A percentile compares a stretch with the other conserved stretches of the same genome.
Evolutionary conservation across 2,329 filamentous ascomycete species (phyloP).

Genomic region (Coleophoma cylindrospora): DNA sequence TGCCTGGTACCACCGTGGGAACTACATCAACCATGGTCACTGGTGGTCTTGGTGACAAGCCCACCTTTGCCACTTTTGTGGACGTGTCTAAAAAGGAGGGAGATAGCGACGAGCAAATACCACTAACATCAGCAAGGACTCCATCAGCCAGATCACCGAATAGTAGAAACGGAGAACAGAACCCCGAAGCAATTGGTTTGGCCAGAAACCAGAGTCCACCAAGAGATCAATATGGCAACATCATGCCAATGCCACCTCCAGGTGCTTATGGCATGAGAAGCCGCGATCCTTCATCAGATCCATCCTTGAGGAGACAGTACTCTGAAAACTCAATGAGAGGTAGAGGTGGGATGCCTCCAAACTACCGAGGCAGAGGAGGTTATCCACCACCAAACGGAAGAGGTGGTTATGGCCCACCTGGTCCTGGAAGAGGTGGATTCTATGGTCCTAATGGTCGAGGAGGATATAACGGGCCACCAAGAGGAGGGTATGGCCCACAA

Average conservation of each 20-base stretch:
- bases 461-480: constrained; percentile 36
- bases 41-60: constrained; percentile 48
- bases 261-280: constrained; percentile 34
- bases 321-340: constrained; percentile 20
- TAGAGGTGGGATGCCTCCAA: constrained; percentile 17
- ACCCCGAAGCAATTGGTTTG: constrained; percentile 13
- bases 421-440: neutral
- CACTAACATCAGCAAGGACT: constrained; percentile 58
- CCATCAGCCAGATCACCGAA: constrained; percentile 53
- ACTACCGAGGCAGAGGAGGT: constrained; percentile 15
- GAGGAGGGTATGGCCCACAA: constrained; percentile 31
- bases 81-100: constrained; percentile 48
- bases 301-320: constrained; percentile 39
- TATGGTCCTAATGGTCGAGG: constrained; percentile 45
- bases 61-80: constrained; percentile 54
- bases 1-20: constrained; percentile 30
- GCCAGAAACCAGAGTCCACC: constrained; percentile 27
- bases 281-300: constrained; percentile 40
- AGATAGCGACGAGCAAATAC: constrained; percentile 65
- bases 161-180: constrained; percentile 7
- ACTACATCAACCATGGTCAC: constrained; percentile 52
- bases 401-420: constrained; percentile 33
- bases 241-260: constrained; percentile 26
- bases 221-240: constrained; percentile 63
- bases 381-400: constrained; percentile 21